A percentile compares a stretch with the other conserved stretches of the same genome.
Conservation (phyloP, 2,329 filamentous ascomycete species). For the Colletotrichum graminicola region DNA sequence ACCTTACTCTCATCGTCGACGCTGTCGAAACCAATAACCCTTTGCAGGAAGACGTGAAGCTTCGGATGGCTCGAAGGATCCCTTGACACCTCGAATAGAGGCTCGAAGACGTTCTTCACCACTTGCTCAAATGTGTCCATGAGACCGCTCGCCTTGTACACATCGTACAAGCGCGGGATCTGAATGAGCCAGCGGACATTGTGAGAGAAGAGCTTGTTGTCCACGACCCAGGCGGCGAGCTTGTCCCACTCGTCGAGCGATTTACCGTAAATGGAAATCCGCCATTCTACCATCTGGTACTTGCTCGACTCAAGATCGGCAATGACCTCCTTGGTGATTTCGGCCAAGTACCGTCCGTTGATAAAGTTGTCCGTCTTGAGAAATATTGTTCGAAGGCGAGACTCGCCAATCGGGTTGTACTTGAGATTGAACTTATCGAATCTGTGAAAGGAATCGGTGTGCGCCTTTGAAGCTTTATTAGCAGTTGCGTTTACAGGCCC, state of each 20-base stretch:
- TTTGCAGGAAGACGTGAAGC: constrained; percentile 92
- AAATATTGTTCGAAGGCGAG: constrained; percentile 95
- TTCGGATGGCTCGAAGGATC: constrained; percentile 90
- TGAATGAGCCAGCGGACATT: constrained; percentile 98
- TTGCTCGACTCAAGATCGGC: constrained; percentile 98
- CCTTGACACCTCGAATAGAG: constrained; percentile 93
- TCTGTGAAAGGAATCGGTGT: constrained; percentile 97
- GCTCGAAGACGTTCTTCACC: constrained; percentile 90
- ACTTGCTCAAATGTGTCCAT: constrained; percentile 94
- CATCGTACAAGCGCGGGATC: constrained; percentile 92
- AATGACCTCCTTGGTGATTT: constrained; percentile 98
- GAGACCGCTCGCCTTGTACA: constrained; percentile 90
- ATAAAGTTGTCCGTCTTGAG: constrained; percentile 99
- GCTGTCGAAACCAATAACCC: constrained; percentile 96
- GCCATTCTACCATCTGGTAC: constrained; percentile 99
- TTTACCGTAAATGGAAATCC: constrained; percentile 96
- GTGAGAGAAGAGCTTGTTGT: constrained; percentile 97
- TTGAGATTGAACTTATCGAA: constrained; percentile 99
- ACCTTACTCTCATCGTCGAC: constrained; percentile 99
- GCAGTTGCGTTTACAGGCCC: neutral
- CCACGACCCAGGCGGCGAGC: constrained; percentile 94
- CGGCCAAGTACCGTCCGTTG: constrained; percentile 92
- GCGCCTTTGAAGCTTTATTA: constrained; percentile 68
- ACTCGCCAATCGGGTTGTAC: constrained; percentile 97
- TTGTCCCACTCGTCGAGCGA: constrained; percentile 97